phyloP scores from a whole-genome alignment of 1,139 yeast species.

The Nakaseomyces glabratus region DNA sequence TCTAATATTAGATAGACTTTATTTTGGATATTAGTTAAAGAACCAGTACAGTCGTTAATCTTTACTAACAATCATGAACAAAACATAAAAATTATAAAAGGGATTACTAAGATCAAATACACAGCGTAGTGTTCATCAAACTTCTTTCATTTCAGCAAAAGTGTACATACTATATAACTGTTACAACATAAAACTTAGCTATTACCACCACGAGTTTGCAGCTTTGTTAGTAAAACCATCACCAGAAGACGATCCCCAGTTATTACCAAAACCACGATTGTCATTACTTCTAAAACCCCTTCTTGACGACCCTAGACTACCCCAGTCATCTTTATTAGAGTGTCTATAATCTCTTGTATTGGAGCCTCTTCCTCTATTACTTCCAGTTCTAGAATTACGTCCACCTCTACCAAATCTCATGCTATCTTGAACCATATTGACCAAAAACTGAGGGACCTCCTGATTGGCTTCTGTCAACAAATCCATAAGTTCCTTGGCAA shows the following conservation, averaged over 20 bases:
- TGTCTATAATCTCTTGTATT: slow-evolving; percentile 50
- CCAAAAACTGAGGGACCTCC: slow-evolving; percentile 85
- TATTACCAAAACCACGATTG: background rate
- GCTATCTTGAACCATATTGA: slow-evolving; percentile 68
- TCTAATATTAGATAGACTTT: too few species aligned
- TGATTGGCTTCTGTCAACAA: slow-evolving; percentile 91
- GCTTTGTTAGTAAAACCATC: slow-evolving; percentile 13
- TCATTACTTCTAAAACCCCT: slow-evolving; percentile 22
- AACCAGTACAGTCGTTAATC: too few species aligned
- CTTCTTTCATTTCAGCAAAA: too few species aligned
- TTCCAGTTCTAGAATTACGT: slow-evolving; percentile 43
- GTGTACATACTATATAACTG: too few species aligned
- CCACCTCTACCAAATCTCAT: slow-evolving; percentile 43
- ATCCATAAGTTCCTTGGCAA: slow-evolving; percentile 78
- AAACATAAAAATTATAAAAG: too few species aligned
- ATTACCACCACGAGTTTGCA: slow-evolving; percentile 20
- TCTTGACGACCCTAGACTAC: slow-evolving; percentile 26
- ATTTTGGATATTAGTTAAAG: too few species aligned
- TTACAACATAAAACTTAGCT: too few species aligned
- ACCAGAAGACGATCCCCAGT: slow-evolving; percentile 11
- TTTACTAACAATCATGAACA: too few species aligned
- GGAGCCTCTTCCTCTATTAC: slow-evolving; percentile 35
- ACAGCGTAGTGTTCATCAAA: too few species aligned
- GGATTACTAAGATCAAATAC: too few species aligned
- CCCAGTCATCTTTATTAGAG: slow-evolving; percentile 24